Base-by-base conservation (phyloP, 805 yeast species). In the Saturnispora zaruensis region DNA sequence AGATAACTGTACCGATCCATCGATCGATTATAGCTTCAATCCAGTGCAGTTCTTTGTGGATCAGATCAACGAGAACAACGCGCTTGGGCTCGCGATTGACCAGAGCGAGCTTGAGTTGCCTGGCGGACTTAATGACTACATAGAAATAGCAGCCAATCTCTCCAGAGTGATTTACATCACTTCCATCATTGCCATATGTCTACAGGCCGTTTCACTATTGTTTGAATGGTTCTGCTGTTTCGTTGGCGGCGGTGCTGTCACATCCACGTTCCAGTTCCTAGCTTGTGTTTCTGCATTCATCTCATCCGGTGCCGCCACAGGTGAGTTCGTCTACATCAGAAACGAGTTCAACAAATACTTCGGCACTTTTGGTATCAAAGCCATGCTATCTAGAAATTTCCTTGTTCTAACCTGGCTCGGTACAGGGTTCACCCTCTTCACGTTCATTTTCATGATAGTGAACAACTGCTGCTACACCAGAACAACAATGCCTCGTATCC, bases 161-260 rank as follows among this genome's bases (percentile, higher is more conserved):
- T 76, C 81, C 2, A 73, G 74, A 54, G 78, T 85, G 45, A 76
- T 82, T 59, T 84, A 84, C 66, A 63, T 79, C 62, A 66, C 77
- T 63, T 62, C 79, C 64, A 49, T 75, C 52, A 66, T 73, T 55
- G 73, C 79, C 62, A 69, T 84, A 57, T 69, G 60, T 55, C 49
- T 73, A 53, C 51, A 79, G 55, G 53, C 70, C 58, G 43, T 77
- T 40, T 61, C 71, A 54, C 59, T 73, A 57, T 49, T 82, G n/a
- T 48, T 60, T 44, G 71, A 55, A 72, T 75, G 49, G 57, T 72
- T 67, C 59, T 62, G 72, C 63, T 57, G 60, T 42, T 49, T 47
- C 33, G 23, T 32, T 9, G 52, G 53, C 1, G 48, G 54, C 23
- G 25, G 37, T 11, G 25, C 45, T 6, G n/a, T 50, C n/a, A 42